phyloP scores from a whole-genome alignment of 495 filamentous ascomycete species.

The Achaetomiella virescens region DNA sequence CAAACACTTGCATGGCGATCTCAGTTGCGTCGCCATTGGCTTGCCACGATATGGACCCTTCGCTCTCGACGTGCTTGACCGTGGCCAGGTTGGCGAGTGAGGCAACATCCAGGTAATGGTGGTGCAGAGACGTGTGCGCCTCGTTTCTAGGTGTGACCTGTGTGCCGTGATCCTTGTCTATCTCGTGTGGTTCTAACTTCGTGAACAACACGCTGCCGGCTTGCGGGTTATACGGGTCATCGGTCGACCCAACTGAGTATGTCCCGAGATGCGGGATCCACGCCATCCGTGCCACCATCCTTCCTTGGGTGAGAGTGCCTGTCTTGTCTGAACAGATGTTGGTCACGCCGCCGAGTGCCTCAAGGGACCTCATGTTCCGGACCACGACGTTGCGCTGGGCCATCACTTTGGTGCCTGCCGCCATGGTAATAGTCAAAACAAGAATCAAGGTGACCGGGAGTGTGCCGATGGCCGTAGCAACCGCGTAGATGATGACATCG shows the following conservation, averaged over 20 bases:
- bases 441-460: conserved; percentile 64
- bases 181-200: too few relatives aligned
- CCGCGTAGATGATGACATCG: conserved; percentile 76
- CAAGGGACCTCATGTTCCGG: conserved; percentile 76
- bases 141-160: too few relatives aligned
- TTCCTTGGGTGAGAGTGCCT: conserved; percentile 76
- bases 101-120: too few relatives aligned
- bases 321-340: conserved; percentile 94
- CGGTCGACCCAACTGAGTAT: conserved; percentile 48
- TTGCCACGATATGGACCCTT: too few relatives aligned
- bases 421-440: conserved; percentile 64
- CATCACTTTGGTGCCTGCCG: conserved; percentile 85
- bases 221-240: too few relatives aligned
- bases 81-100: too few relatives aligned
- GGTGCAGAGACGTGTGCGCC: too few relatives aligned
- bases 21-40: too few relatives aligned
- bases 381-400: conserved; percentile 87
- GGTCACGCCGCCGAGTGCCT: conserved; percentile 92
- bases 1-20: too few relatives aligned
- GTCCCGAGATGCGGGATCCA: conserved; percentile 59
- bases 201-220: too few relatives aligned
- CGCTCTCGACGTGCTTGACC: too few relatives aligned
- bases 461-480: conserved; percentile 61
- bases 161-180: too few relatives aligned
- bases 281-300: conserved; percentile 67